These are phyloP conservation scores for Diplocarpon rosae DNA, from an alignment of 2,329 filamentous ascomycete species.

Conservation along the genomic window DNA sequence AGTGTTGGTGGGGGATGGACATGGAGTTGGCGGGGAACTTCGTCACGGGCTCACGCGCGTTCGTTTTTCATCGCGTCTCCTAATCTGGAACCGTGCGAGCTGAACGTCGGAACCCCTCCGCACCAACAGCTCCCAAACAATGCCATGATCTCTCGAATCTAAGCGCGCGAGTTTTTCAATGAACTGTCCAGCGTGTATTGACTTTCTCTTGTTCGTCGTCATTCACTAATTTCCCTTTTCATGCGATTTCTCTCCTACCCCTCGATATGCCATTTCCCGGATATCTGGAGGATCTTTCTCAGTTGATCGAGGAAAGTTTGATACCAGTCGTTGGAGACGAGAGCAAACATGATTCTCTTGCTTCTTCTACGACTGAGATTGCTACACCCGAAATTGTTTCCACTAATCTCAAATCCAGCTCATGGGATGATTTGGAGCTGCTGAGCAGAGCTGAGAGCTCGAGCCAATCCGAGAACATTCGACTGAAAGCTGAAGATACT, in stretches of 20 bases:
- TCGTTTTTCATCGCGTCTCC: too few species aligned
- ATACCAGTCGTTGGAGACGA: conserved; percentile 6
- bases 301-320: conserved; percentile 16
- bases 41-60: too few species aligned
- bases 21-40: too few species aligned
- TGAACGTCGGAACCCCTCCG: not conserved
- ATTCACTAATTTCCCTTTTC: not conserved
- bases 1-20: not conserved
- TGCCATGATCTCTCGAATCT: not conserved
- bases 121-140: not conserved
- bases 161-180: not conserved
- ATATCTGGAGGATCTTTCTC: conserved; percentile 13
- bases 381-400: not conserved
- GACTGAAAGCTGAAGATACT: not conserved
- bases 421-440: conserved; percentile 1
- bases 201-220: not conserved
- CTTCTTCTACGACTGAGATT: not conserved
- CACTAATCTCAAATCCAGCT: conserved; percentile 1
- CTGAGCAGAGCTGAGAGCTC: not conserved
- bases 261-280: conserved; percentile 4
- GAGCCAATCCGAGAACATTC: not conserved
- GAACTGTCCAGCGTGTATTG: not conserved
- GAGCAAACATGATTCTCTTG: not conserved
- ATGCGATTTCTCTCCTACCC: not conserved
- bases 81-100: too few species aligned